Evolutionary conservation across 768 basidiomycete species (phyloP).

Genomic region (Rubroboletus satanas): DNA sequence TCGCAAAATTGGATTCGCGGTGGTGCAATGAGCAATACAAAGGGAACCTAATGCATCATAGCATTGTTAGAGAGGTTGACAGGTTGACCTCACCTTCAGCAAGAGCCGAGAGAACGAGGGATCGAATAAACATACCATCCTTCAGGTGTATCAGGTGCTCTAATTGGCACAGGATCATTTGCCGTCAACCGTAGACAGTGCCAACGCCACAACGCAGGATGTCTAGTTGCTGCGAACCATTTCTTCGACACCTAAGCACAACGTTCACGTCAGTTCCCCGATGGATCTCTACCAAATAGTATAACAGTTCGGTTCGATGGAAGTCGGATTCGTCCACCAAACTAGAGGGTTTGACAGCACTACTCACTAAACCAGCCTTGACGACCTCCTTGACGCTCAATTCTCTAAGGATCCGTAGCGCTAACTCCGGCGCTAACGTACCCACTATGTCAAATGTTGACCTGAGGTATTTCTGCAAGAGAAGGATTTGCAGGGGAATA

Average conservation of each 20-base stretch:
- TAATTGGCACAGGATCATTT: slow-evolving; percentile 65
- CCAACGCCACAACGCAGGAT: slow-evolving; percentile 72
- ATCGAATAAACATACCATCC: slow-evolving; percentile 57
- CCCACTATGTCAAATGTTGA: slow-evolving; percentile 83
- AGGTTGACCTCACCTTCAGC: not conserved
- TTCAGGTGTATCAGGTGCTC: slow-evolving; percentile 57
- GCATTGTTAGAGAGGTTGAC: not conserved
- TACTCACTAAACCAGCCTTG: slow-evolving; percentile 37
- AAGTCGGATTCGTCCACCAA: not conserved
- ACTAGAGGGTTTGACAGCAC: not conserved
- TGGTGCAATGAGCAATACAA: slow-evolving; percentile 80
- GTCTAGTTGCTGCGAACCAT: slow-evolving; percentile 40
- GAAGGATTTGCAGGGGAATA: slow-evolving; percentile 76
- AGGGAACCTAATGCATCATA: slow-evolving; percentile 42
- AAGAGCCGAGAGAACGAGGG: not conserved
- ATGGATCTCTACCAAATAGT: not conserved
- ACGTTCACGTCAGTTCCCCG: not conserved
- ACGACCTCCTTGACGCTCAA: slow-evolving; percentile 61
- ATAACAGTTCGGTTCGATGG: not conserved
- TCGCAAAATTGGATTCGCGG: slow-evolving; percentile 78
- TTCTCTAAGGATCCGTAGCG: slow-evolving; percentile 57
- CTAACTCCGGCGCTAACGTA: slow-evolving; percentile 60
- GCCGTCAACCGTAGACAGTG: slow-evolving; percentile 72
- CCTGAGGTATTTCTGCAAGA: slow-evolving; percentile 78
- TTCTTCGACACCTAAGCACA: slow-evolving; percentile 39